Evolutionary conservation across 352 stramenopile species (phyloP).

Genomic region (Thraustochytrium aureum): DNA sequence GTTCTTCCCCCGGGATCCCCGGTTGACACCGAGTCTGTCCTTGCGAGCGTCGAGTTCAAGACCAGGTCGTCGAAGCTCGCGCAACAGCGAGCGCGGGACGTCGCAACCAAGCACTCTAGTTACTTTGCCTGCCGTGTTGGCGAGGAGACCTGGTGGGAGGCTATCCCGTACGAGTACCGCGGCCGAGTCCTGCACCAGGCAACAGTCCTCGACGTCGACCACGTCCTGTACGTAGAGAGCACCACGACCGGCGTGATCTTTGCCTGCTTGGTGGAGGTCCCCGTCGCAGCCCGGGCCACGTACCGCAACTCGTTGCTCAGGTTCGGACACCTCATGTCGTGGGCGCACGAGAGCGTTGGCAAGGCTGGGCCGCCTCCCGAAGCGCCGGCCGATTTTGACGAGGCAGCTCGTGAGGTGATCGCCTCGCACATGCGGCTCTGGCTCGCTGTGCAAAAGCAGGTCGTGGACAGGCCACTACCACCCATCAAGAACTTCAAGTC

Average conservation of each 20-base stretch:
- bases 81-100: background rate
- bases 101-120: background rate
- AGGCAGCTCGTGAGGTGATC: background rate
- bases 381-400: background rate
- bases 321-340: background rate
- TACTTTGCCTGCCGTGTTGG: slow-evolving; percentile 7
- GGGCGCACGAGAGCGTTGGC: background rate
- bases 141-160: background rate
- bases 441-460: background rate
- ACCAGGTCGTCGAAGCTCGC: background rate
- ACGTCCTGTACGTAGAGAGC: background rate
- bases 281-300: background rate
- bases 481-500: background rate
- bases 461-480: background rate
- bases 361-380: background rate
- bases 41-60: background rate
- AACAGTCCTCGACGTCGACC: background rate
- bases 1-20: background rate
- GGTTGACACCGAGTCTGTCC: background rate
- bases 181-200: background rate
- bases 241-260: background rate
- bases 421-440: background rate
- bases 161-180: background rate
- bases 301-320: background rate
- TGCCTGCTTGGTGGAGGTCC: background rate